Base-by-base conservation (phyloP, 2,329 filamentous ascomycete genomes). In the Ustulina deusta region DNA sequence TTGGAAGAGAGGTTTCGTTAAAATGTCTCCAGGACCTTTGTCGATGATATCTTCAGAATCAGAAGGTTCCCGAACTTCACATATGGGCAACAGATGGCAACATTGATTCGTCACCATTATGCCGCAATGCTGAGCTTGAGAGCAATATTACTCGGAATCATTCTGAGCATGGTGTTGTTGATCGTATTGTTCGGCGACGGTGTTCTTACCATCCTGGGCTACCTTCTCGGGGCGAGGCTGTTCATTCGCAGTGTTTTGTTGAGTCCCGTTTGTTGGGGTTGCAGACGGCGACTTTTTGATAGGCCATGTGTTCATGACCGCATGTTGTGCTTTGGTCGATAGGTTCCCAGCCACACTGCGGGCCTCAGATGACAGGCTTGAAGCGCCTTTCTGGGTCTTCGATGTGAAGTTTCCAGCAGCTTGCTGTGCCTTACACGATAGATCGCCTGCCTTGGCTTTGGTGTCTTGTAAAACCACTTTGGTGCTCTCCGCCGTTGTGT, bases 391-490 rank as follows among this genome's bases (percentile, higher is more conserved):
- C 6, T 44, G 46, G 1, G 58, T 44, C 11, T 9, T 44, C 15
- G 58, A 54, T 6, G 48, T 4, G 3, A 17, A 1, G 6, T 54
- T 44, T 4, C 17, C 34, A 2, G 58, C 27, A 15, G 32, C 44
- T 7, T 60, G 3, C 17, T 65, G 49, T 22, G 57, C 48, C 34
- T 15, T 32, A 20, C 17, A 17, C 10, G 63, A 55, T 15, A 61
- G 22, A 36, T 61, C 58, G 15, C 25, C 22, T 42, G 42, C 58
- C 27, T 65, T 60, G 10, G 1, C 29, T 32, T 36, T 61, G 6
- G 29, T 32, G 25, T 54, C 40, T 1, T 44, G 20, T 13, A 60
- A 17, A 9, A 34, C 29, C 2, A 17, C 38, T 20, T 36, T 42
- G 10, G 63, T 51, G 11, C 22, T 61, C 29, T 61, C 32, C 2